Evolutionary conservation across 345 rosid genomes (phyloP), one percentile per base, ranked within the genome.

Genomic region (Chamaenerion angustifolium): DNA sequence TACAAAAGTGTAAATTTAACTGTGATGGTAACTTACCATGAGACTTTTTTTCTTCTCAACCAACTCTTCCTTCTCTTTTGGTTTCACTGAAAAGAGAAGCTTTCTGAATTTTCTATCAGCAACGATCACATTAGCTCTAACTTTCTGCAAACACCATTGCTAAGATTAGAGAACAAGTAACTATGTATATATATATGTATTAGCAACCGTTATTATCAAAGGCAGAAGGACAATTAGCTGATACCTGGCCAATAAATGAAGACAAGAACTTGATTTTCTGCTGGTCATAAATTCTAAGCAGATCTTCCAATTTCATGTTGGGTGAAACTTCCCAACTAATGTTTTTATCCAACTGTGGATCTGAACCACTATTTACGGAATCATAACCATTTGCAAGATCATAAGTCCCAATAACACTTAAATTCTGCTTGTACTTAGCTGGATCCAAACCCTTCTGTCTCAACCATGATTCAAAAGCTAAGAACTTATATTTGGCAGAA

Each of bases 401-500:
- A 73, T 70, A 64, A 56, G 73, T 79, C 68, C 85, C 78, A 54
- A 80, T 76, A 48, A 83, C 76, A 56, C 85, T 87, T 62, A 78
- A 66, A 60, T 69, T 74, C 66, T 82, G 81, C 73, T 67, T 74
- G 69, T 82, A 82, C 50, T 50, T 49, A 31, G 85, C 76, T 64
- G 95, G 98, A 52, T 87, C 93, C 51, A 92, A 68, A 49, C 96
- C 98, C 55, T 83, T 92, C 69, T 66, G 73, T 60, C 82, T 71
- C 77, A 87, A 58, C 98, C 98, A 92, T 65, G 96, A 73, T 61
- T 92, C 98, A 64, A 92, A 84, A 41, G 94, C 93, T 48, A 83
- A 64, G 70, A 87, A 92, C 63, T 87, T 87, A 87, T 82, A 78
- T 60, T 64, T 87, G 62, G 84, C 70, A 50, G 76, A 74, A 40